Base-by-base conservation (phyloP, 179 eudicot species). In the Drosera spatulata region DNA sequence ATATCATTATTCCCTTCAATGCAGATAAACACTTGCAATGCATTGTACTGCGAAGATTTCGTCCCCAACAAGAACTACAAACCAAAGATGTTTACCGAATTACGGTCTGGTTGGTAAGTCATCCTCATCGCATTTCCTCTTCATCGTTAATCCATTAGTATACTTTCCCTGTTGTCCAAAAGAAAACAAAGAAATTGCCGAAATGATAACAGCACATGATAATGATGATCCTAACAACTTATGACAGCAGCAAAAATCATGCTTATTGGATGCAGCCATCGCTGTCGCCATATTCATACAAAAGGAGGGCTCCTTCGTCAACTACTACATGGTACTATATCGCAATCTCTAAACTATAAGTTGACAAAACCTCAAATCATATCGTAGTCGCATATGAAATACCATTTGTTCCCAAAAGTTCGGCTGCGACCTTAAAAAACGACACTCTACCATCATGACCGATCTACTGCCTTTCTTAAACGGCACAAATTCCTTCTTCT, bases 21-120 rank as follows among this genome's bases (percentile, higher is more conserved):
- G 69, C 96, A 91, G 98, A 91, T 88, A 57, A 82, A 91, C 65
- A 80, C 95, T 60, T 91, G 96, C 76, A 91, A 91, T 77, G 98
- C 87, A 52, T 91, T 78, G 72, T 78, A 78, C 64, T 78, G 82
- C 39, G 82, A 78, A 61, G 58, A 58, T 40, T 75, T 78, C 63
- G 41, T 33, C 10, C 79, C 79, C 3, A 66, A 78, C 41, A 75
- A 71, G 67, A 56, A 56, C n/a, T 46, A 64, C 59, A 64, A 64
- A 15, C 68, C 68, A 2, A 64, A 64, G 55, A 64, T 64, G 68
- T 64, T 60, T 55, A 56, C 68, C 56, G 68, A 56, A 48, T 48
- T 55, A 39, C 56, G 68, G 68, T 45, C 48, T 41, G 68, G 56
- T 40, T 64, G 68, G 68, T 56, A 47, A 55, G 61, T 38, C 10